These are phyloP conservation scores for Talaromyces sp. DNA, from an alignment of 2,329 filamentous ascomycete species.

Conservation along the genomic window DNA sequence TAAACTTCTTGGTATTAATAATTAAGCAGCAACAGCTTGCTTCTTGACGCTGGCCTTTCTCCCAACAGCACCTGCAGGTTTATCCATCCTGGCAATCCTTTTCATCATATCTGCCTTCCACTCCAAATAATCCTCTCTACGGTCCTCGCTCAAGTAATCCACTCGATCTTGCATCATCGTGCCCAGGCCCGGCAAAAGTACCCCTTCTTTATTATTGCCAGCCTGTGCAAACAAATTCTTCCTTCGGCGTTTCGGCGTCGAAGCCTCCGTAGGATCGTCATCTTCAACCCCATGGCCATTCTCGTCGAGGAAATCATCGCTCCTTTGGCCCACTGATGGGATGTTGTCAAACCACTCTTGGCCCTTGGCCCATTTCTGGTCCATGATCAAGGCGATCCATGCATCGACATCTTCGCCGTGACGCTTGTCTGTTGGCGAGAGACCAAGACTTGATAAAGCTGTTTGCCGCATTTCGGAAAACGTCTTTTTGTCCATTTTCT, in stretches of 20 bases:
- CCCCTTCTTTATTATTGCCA: constrained; percentile 20
- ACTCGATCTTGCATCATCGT: constrained; percentile 49
- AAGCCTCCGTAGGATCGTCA: constrained; percentile 29
- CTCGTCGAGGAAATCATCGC: constrained; percentile 24
- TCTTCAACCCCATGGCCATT: constrained; percentile 23
- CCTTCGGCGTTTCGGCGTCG: constrained; percentile 21
- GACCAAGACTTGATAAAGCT: constrained; percentile 30
- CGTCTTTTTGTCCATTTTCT: constrained; percentile 37
- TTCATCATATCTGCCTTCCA: constrained; percentile 42
- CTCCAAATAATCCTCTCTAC: constrained; percentile 34
- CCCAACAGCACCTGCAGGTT: not conserved
- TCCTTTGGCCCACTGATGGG: constrained; percentile 32
- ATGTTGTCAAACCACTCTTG: constrained; percentile 65
- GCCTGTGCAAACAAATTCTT: constrained; percentile 16
- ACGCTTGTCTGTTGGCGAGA: constrained; percentile 39
- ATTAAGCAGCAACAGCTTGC: not conserved
- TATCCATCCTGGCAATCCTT: constrained; percentile 31
- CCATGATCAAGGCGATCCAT: constrained; percentile 56
- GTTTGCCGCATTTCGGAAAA: constrained; percentile 38
- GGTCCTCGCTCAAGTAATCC: constrained; percentile 44
- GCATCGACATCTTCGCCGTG: constrained; percentile 53
- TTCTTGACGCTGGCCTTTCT: not conserved
- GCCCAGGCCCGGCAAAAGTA: constrained; percentile 43
- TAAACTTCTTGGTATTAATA: not conserved
- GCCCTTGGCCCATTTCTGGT: constrained; percentile 49